Evolutionary conservation across 345 rosid genomes (phyloP).

Genomic region (Ricinus communis): DNA sequence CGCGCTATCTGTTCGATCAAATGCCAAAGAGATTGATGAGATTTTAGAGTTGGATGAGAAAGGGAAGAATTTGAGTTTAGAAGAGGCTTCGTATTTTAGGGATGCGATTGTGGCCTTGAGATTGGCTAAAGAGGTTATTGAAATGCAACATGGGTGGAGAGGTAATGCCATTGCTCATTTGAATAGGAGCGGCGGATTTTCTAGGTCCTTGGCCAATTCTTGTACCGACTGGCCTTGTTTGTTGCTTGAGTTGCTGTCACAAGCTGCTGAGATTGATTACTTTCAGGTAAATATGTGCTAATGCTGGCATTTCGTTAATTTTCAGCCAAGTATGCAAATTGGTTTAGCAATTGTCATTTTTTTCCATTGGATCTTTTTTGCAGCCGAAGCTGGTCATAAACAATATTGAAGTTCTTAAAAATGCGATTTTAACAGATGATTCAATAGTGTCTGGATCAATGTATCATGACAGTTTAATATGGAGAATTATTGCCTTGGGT

Average conservation of each 20-base stretch:
- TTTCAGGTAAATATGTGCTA: constrained; percentile 62
- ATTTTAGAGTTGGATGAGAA: constrained; percentile 51
- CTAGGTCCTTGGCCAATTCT: constrained; percentile 79
- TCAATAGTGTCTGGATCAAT: constrained; percentile 53
- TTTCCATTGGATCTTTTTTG: constrained; percentile 35
- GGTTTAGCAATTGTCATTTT: not conserved
- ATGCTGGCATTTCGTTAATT: not conserved
- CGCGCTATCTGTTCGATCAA: constrained; percentile 65
- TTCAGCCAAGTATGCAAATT: not conserved
- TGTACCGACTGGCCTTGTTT: constrained; percentile 91
- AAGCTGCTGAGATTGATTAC: constrained; percentile 82
- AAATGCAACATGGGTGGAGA: constrained; percentile 69
- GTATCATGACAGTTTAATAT: constrained; percentile 91
- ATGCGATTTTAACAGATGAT: constrained; percentile 64
- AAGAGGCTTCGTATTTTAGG: constrained; percentile 76
- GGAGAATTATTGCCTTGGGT: constrained; percentile 85
- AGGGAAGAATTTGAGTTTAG: constrained; percentile 56
- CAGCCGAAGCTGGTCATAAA: constrained; percentile 98
- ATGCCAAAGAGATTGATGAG: constrained; percentile 70
- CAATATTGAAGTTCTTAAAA: constrained; percentile 81
- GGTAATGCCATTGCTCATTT: constrained; percentile 77
- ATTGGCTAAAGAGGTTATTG: constrained; percentile 79
- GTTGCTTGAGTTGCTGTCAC: constrained; percentile 85
- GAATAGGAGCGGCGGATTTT: constrained; percentile 69
- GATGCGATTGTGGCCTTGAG: constrained; percentile 71